Base-by-base conservation (phyloP, 169 alveolate species). In the Plasmodium knowlesi region DNA sequence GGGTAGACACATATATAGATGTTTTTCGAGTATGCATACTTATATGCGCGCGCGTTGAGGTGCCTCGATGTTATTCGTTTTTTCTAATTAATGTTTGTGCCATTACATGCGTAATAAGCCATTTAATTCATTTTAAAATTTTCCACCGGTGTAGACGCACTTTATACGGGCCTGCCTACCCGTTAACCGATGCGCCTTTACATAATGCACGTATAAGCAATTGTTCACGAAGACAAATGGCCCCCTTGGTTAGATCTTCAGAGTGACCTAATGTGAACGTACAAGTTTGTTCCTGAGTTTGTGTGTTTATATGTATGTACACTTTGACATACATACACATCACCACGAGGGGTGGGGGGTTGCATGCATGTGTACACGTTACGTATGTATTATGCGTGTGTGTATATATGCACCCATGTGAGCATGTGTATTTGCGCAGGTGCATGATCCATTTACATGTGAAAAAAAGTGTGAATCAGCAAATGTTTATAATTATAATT, bases 31-130 rank as follows among this genome's bases (percentile, higher is more conserved):
- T n/a, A n/a, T n/a, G n/a, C n/a, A n/a, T n/a, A 53, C 41, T 14
- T 50, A 6, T 82, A 32, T 30, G 37, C 72, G 25, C 25, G 76
- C 41, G 76, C 34, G 0, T 25, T n/a, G 22, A 14, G 19, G 34
- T 1, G 46, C 74, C 53, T 70, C 76, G 2, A 34, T 83, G 5
- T 30, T 83, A 83, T 83, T 83, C 82, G 83, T 25, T 70, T 71
- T 70, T 83, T 34, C 73, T 83, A 83, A 83, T 41, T 14, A 82
- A 82, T 22, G 32, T 57, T 30, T 54, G 89, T 82, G 78, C 74
- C 79, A 53, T 82, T 82, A 82, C 89, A 82, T 53, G 89, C 32
- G 89, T 82, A 82, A 82, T 71, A 61, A 71, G 50, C 67, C 82
- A 83, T 39, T 83, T 80, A 80, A 39, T 83, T 83, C 71, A 39